A percentile compares a stretch with the other conserved stretches of the same genome.
Conservation (phyloP, 768 basidiomycete genomes). For the Lanmaoa rubissima region DNA sequence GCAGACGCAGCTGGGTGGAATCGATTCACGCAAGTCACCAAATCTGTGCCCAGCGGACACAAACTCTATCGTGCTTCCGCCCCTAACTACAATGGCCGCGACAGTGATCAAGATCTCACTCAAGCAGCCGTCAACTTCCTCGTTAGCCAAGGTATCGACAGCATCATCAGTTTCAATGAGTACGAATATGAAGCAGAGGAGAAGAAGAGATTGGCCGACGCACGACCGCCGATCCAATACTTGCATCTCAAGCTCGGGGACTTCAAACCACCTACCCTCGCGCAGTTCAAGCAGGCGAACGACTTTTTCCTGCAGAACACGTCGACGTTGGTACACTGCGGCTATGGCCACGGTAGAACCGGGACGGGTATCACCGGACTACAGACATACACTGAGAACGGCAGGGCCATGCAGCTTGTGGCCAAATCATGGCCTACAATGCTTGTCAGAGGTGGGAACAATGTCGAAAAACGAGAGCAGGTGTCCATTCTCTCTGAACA, state of each 20-base stretch:
- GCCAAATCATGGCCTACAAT: not conserved
- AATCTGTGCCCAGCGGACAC: constrained; percentile 9
- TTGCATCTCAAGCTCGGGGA: constrained; percentile 20
- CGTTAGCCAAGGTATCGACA: constrained; percentile 12
- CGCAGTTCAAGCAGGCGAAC: constrained; percentile 16
- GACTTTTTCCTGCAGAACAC: constrained; percentile 12
- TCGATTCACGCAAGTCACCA: constrained; percentile 14
- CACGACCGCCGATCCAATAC: constrained; percentile 12
- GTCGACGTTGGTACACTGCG: constrained; percentile 12
- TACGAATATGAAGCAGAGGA: constrained; percentile 9
- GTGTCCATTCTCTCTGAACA: constrained; percentile 3
- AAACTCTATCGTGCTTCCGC: constrained; percentile 24
- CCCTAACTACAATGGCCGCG: constrained; percentile 12
- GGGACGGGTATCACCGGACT: constrained; percentile 11
- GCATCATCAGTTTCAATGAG: constrained; percentile 24
- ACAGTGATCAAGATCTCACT: constrained; percentile 15
- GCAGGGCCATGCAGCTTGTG: not conserved
- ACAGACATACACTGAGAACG: constrained; percentile 3
- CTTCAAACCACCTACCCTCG: constrained; percentile 19
- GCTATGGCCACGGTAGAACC: constrained; percentile 11
- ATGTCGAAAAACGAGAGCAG: constrained; percentile 9
- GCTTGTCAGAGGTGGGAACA: not conserved
- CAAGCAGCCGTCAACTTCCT: constrained; percentile 16
- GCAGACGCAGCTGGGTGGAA: constrained; percentile 15
- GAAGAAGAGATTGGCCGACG: constrained; percentile 2